Evolutionary conservation across 176 grass and related monocot species (phyloP).

Genomic region (Aechmea fasciata): DNA sequence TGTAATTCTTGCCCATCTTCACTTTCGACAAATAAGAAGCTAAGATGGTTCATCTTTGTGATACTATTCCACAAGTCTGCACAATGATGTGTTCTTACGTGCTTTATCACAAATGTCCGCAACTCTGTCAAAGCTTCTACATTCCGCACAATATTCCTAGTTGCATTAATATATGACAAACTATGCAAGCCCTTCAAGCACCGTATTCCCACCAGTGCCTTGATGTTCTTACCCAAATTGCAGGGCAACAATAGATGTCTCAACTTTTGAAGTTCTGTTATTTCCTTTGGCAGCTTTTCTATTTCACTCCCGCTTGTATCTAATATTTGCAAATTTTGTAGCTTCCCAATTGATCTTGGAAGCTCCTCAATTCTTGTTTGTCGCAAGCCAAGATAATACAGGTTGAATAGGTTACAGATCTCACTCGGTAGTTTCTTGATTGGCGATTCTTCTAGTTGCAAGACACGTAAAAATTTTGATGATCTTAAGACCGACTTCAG

Average conservation of each 20-base stretch:
- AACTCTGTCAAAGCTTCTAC: too few relatives aligned
- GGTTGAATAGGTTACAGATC: conserved; percentile 30
- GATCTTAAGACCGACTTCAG: conserved; percentile 22
- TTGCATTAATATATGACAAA: background rate
- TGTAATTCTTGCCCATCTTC: too few relatives aligned
- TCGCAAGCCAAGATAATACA: conserved; percentile 28
- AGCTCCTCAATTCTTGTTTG: conserved; percentile 17
- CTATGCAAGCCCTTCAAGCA: background rate
- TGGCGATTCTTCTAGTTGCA: conserved; percentile 24
- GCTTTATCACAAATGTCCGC: too few relatives aligned
- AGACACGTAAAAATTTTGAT: conserved; percentile 19
- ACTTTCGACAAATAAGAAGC: too few relatives aligned
- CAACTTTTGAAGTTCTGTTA: conserved; percentile 1
- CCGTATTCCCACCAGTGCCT: background rate
- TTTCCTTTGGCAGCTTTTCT: background rate
- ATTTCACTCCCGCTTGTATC: background rate
- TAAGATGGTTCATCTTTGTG: too few relatives aligned
- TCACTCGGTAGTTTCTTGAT: conserved; percentile 26
- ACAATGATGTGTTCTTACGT: too few relatives aligned
- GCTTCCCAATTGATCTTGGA: background rate
- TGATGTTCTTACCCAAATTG: too few relatives aligned
- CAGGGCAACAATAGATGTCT: background rate
- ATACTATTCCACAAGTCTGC: too few relatives aligned
- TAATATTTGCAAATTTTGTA: conserved; percentile 11
- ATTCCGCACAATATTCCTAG: too few relatives aligned